Conservation (phyloP, 208 protist species). For the Wallacemonas rigidus region DNA sequence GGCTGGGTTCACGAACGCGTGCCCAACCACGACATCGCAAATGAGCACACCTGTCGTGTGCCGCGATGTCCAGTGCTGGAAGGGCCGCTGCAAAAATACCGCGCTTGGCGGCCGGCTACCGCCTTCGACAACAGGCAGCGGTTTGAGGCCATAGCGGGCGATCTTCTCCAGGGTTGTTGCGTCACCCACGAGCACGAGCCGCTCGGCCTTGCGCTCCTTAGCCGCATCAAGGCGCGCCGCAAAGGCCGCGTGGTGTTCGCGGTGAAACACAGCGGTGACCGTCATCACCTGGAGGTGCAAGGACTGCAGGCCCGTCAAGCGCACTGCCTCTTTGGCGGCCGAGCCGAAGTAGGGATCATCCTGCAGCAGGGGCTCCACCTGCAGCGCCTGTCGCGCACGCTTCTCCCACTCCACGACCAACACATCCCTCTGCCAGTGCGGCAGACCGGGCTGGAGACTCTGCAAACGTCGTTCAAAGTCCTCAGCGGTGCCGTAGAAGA, state of each 20-base stretch:
- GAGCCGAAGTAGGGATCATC: constrained; percentile 54
- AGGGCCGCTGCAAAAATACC: constrained; percentile 59
- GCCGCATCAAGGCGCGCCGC: constrained; percentile 20
- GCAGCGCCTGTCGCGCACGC: constrained; percentile 39
- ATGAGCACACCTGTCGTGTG: constrained; percentile 52
- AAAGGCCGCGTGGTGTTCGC: constrained; percentile 61
- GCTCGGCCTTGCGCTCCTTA: constrained; percentile 39
- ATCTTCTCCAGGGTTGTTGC: constrained; percentile 12
- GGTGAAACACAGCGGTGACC: constrained; percentile 48
- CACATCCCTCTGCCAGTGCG: constrained; percentile 33
- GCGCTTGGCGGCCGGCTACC: constrained; percentile 11
- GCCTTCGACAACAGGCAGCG: background rate
- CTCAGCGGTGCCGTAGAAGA: constrained; percentile 49
- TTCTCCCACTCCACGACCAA: constrained; percentile 58
- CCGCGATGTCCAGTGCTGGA: constrained; percentile 38
- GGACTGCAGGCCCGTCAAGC: constrained; percentile 44
- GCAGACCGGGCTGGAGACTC: constrained; percentile 27
- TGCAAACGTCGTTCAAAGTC: constrained; percentile 37
- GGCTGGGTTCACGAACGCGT: constrained; percentile 28
- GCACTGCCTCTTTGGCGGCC: constrained; percentile 45
- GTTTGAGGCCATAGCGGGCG: constrained; percentile 6
- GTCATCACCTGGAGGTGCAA: constrained; percentile 55
- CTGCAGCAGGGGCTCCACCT: constrained; percentile 36
- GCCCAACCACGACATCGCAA: constrained; percentile 73
- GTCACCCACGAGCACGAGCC: constrained; percentile 65